Base-by-base conservation (phyloP, 495 filamentous ascomycete species). In the Talaromyces stipitatus region DNA sequence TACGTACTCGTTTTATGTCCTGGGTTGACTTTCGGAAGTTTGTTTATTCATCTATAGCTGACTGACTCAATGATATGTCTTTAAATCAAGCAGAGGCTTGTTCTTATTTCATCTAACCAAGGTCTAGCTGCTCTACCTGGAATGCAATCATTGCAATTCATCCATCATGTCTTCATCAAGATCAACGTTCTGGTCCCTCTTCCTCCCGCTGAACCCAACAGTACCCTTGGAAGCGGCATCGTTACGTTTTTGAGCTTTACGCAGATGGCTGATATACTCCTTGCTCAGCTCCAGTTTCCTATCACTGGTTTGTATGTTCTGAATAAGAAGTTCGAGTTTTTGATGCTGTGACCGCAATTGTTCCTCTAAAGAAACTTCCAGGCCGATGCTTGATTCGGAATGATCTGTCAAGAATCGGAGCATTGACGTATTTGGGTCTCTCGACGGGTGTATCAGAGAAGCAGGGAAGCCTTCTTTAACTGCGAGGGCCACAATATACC, bases 91-190 rank as follows among this genome's bases (percentile, higher is more conserved):
- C 36, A 41, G 16, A 41, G 6, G 36, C 36, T 18, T 9, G 36
- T 0, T 41, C 36, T 9, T 16, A 14, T 32, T 18, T 10, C 18
- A 41, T 41, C 36, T 41, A 41, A n/a, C n/a, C n/a, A n/a, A n/a
- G n/a, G 36, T 16, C 36, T 18, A n/a, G 33, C 0, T n/a, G 11
- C 0, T 48, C 12, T 24, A 48, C 14, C 45, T 48, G 12, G 22
- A 47, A 24, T 48, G 10, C 22, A 48, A 27, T 33, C 52, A 61
- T 58, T 62, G 64, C n/a, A 72, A 41, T 41, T 80, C 79, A 27
- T 72, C 81, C 85, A 89, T 88, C 38, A 89, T 71, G 62, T 89
- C 85, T 65, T 88, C 85, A 50, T 88, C 85, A 50, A 83, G 77
- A 3, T 82, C 72, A 45, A 71, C 64, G 4, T 63, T 64, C 57